Evolutionary conservation across 169 alveolate genomes (phyloP).

Genomic region (Ophryocystis elektroscirrha): DNA sequence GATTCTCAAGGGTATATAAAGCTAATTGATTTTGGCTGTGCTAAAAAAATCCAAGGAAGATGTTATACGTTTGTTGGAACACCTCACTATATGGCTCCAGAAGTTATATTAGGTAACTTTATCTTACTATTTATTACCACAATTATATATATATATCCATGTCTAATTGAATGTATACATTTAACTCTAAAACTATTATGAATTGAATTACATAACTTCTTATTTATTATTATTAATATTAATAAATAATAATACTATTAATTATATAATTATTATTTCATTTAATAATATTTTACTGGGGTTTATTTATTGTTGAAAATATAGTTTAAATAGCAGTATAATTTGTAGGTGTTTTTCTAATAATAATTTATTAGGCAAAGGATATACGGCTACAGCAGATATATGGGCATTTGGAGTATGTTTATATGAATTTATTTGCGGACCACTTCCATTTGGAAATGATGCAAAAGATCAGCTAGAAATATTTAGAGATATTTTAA

Average conservation of each 20-base stretch:
- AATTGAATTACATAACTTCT: too few species aligned
- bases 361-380: constrained; percentile 50
- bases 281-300: too few species aligned
- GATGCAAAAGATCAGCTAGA: constrained; percentile 81
- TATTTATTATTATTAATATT: too few species aligned
- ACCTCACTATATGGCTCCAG: constrained; percentile 89
- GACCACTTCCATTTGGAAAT: constrained; percentile 87
- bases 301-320: background rate
- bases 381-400: constrained; percentile 82
- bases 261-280: too few species aligned
- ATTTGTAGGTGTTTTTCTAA: background rate
- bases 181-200: constrained; percentile 72
- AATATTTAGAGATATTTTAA: constrained; percentile 65
- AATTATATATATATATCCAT: constrained; percentile 1
- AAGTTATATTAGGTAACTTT: constrained; percentile 57
- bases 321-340: background rate
- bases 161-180: constrained; percentile 32
- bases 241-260: too few species aligned
- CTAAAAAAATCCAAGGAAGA: constrained; percentile 62
- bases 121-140: too few species aligned
- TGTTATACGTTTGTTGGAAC: constrained; percentile 78
- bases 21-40: constrained; percentile 77
- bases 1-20: constrained; percentile 75
- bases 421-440: constrained; percentile 88
- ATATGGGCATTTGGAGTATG: constrained; percentile 93